Percentiles rank a stretch among this genome's conserved stretches.
These are phyloP conservation scores for Sarocladium kiliense DNA, from an alignment of 2,329 filamentous ascomycete genomes.

Conservation along the genomic window DNA sequence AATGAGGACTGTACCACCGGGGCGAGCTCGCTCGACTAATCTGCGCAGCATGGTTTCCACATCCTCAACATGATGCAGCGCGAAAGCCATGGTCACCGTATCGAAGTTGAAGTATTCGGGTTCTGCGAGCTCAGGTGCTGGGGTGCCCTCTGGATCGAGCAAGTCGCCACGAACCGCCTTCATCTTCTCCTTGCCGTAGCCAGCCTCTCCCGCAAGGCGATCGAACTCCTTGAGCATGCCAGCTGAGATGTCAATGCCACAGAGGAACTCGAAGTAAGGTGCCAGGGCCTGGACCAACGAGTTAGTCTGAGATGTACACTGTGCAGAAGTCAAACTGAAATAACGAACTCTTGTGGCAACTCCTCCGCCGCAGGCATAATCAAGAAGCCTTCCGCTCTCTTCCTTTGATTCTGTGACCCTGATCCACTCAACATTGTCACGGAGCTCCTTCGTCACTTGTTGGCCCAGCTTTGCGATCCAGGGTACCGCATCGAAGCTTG, in stretches of 20 bases:
- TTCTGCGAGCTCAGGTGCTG: constrained; percentile 14
- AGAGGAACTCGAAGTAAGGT: constrained; percentile 22
- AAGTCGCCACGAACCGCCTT: constrained; percentile 26
- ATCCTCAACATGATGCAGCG: constrained; percentile 30
- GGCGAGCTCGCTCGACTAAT: constrained; percentile 21
- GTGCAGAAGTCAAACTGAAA: too few species aligned
- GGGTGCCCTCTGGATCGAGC: constrained; percentile 16
- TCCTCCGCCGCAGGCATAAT: constrained; percentile 27
- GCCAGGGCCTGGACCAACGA: constrained; percentile 22
- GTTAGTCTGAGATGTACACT: not conserved
- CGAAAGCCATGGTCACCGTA: constrained; percentile 27
- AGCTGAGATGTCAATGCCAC: constrained; percentile 29
- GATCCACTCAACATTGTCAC: constrained; percentile 20
- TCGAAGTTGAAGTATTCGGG: constrained; percentile 24
- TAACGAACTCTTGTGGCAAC: constrained; percentile 23
- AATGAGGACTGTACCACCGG: constrained; percentile 26
- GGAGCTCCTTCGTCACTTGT: constrained; percentile 20
- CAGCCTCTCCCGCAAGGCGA: constrained; percentile 17
- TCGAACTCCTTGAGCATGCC: constrained; percentile 28
- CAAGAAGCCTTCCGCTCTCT: constrained; percentile 18
- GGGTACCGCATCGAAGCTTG: constrained; percentile 15
- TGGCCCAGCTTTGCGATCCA: constrained; percentile 20
- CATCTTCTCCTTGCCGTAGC: constrained; percentile 19
- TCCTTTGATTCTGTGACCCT: constrained; percentile 12
- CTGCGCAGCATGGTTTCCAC: constrained; percentile 19